Percentiles rank a stretch among this genome's conserved stretches.
phyloP scores from a whole-genome alignment of 371 early-diverging fungal species.

The Saksenaea vasiformis region DNA sequence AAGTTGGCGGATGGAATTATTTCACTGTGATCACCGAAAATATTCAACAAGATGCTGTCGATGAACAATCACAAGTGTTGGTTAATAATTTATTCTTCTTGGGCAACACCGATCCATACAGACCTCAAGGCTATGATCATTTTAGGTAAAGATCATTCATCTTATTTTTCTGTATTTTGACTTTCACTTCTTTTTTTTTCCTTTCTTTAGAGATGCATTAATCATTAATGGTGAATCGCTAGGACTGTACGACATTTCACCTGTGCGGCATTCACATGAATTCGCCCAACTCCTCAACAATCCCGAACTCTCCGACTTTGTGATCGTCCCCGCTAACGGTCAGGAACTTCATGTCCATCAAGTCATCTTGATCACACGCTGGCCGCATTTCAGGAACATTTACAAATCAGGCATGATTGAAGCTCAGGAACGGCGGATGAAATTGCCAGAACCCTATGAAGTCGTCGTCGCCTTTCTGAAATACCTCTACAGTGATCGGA shows the following conservation, averaged over 20 bases:
- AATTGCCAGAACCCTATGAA: constrained; percentile 60
- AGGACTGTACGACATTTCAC: constrained; percentile 60
- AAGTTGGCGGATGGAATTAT: constrained; percentile 67
- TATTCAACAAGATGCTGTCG: constrained; percentile 14
- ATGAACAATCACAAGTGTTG: constrained; percentile 20
- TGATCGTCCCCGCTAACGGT: constrained; percentile 50
- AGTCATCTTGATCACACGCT: constrained; percentile 67
- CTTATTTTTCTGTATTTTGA: too few species aligned
- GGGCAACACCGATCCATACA: constrained; percentile 56
- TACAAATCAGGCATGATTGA: constrained; percentile 71
- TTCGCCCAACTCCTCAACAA: constrained; percentile 58
- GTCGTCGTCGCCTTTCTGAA: constrained; percentile 61
- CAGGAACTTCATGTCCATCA: constrained; percentile 63
- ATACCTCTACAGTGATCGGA: constrained; percentile 68
- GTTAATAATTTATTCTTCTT: constrained; percentile 49
- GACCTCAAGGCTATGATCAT: constrained; percentile 64
- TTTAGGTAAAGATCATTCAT: constrained; percentile 38
- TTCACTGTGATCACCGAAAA: constrained; percentile 50
- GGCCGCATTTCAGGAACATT: constrained; percentile 72
- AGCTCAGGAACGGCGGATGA: constrained; percentile 52
- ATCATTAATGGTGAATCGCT: constrained; percentile 59
- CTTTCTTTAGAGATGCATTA: constrained; percentile 54
- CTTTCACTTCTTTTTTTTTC: too few species aligned
- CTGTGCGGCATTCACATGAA: constrained; percentile 43
- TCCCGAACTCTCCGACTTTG: constrained; percentile 65